A percentile compares a stretch with the other conserved stretches of the same genome.
These are phyloP conservation scores for Exophiala spinifera DNA, from an alignment of 2,329 filamentous ascomycete genomes.

Conservation along the genomic window DNA sequence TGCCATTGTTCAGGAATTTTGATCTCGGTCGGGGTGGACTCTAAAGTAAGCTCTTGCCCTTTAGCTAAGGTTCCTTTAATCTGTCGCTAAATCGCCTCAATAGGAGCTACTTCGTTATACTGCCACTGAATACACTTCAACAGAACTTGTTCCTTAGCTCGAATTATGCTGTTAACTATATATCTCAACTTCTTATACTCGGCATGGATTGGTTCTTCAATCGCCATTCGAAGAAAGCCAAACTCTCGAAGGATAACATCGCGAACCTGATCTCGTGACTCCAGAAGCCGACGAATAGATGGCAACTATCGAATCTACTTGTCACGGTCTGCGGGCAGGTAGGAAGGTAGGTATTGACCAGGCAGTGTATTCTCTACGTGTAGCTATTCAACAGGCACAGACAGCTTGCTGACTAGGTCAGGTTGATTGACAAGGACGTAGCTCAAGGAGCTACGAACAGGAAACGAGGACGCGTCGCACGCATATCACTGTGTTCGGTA, in stretches of 20 bases:
- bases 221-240: not conserved
- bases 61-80: not conserved
- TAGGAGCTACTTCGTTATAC: not conserved
- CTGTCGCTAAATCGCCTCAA: constrained; percentile 1
- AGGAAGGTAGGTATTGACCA: not conserved
- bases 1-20: constrained; percentile 3
- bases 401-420: not conserved
- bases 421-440: not conserved
- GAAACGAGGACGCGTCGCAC: not conserved
- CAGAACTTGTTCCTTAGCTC: not conserved
- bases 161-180: not conserved
- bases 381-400: not conserved
- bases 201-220: not conserved
- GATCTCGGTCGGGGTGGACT: not conserved
- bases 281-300: not conserved
- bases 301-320: not conserved
- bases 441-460: not conserved
- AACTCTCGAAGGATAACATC: constrained; percentile 1
- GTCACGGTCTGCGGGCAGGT: not conserved
- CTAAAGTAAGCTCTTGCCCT: not conserved
- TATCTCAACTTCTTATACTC: not conserved
- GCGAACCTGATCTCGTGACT: constrained; percentile 2
- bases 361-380: not conserved
- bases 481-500: not conserved
- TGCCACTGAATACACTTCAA: not conserved